phyloP scores from a whole-genome alignment of 352 stramenopile genomes.

The Achlya hypogyna region DNA sequence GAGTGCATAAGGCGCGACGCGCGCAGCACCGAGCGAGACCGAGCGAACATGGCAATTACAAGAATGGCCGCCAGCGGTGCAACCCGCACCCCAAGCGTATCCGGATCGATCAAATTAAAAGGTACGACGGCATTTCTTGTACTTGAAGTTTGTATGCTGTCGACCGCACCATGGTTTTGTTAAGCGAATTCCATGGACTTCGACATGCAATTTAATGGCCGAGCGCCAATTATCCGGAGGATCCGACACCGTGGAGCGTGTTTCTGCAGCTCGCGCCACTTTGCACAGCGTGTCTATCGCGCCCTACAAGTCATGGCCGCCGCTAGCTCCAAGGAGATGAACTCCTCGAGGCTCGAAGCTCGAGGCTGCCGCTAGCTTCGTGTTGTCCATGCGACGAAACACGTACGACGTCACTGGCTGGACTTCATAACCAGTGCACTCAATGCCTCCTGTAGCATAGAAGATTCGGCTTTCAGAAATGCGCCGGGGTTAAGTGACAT shows the following conservation, averaged over 20 bases:
- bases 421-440: no score
- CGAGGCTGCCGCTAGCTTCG: no score
- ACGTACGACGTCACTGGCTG: no score
- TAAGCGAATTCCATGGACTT: not conserved
- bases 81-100: not conserved
- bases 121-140: not conserved
- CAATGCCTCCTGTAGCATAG: no score
- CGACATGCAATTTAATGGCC: not conserved
- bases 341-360: no score
- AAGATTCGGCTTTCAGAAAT: no score
- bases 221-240: not conserved
- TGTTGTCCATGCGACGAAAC: no score
- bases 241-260: not conserved
- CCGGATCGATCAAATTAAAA: not conserved
- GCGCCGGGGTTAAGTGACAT: no score
- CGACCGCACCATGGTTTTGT: not conserved
- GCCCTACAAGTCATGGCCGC: not conserved
- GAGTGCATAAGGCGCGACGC: not conserved
- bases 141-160: not conserved
- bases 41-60: conserved; percentile 10
- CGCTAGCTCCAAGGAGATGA: no score
- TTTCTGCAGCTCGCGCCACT: not conserved
- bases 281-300: not conserved
- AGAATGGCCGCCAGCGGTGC: not conserved
- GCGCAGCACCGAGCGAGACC: not conserved